Percentiles rank a stretch among this genome's conserved stretches.
Conservation (phyloP, 2,329 filamentous ascomycete genomes). For the Bipolaris sorokiniana region DNA sequence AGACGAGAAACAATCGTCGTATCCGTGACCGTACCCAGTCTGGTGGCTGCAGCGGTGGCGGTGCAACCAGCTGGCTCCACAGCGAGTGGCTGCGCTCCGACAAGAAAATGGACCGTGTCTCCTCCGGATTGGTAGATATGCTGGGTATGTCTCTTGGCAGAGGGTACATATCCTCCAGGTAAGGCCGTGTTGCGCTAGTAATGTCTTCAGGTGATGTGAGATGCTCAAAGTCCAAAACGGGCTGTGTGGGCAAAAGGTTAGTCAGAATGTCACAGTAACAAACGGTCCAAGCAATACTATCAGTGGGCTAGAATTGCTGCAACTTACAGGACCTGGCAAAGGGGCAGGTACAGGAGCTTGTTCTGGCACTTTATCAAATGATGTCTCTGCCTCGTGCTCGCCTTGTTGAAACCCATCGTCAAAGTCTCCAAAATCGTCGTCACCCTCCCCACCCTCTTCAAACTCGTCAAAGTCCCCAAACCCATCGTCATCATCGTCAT, state of each 20-base stretch:
- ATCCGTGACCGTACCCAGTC: constrained; percentile 98
- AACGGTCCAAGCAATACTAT: constrained; percentile 43
- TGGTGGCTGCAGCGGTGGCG: constrained; percentile 90
- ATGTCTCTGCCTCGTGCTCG: constrained; percentile 46
- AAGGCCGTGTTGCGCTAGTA: constrained; percentile 65
- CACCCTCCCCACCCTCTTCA: constrained; percentile 57
- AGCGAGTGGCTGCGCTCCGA: constrained; percentile 87
- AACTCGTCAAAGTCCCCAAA: constrained; percentile 69
- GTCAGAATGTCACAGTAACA: constrained; percentile 38
- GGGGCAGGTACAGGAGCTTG: constrained; percentile 50
- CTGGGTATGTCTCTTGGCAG: constrained; percentile 53
- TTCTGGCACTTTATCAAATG: constrained; percentile 49
- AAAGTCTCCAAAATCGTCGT: constrained; percentile 58
- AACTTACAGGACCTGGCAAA: constrained; percentile 58
- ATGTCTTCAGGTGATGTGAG: constrained; percentile 66
- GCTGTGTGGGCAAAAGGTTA: constrained; percentile 52
- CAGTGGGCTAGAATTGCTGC: constrained; percentile 42
- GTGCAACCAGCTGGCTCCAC: constrained; percentile 95
- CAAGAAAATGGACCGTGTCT: constrained; percentile 59
- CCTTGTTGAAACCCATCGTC: constrained; percentile 55
- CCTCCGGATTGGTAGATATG: constrained; percentile 44
- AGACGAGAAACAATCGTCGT: constrained; percentile 91
- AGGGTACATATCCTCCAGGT: constrained; percentile 66
- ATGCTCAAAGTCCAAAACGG: constrained; percentile 71
- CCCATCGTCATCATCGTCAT: constrained; percentile 49